Evolutionary conservation across 208 protist genomes (phyloP).

Genomic region (Trypanosoma congolense): DNA sequence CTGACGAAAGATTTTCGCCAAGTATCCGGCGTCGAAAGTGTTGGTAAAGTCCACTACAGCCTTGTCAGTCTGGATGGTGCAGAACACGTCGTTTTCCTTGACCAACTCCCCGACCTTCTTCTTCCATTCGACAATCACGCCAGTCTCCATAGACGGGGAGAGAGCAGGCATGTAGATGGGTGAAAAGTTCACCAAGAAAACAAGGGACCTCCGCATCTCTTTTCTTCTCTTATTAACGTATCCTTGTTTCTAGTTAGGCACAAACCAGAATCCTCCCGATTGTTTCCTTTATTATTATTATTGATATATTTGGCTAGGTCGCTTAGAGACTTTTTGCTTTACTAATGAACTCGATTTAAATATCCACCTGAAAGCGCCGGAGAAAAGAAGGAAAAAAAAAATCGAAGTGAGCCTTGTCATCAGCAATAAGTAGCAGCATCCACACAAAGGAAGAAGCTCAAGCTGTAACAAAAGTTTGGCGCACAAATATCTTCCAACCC

Average conservation of each 20-base stretch:
- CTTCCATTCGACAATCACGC: conserved; percentile 86
- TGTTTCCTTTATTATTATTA: background rate
- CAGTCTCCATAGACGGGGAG: conserved; percentile 85
- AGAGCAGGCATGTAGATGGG: conserved; percentile 87
- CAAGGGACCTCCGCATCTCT: conserved; percentile 64
- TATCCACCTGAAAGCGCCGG: no score
- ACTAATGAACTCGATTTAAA: no score
- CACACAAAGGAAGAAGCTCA: no score
- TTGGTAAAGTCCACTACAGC: conserved; percentile 95
- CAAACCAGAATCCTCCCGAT: background rate
- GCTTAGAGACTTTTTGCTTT: no score
- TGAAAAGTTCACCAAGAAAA: conserved; percentile 65
- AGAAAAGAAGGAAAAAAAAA: no score
- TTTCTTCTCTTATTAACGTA: background rate
- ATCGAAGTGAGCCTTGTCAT: no score
- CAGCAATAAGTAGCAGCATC: no score
- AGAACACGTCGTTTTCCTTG: conserved; percentile 91
- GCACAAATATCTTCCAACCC: no score
- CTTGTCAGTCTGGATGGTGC: conserved; percentile 96
- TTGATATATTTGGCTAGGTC: no score
- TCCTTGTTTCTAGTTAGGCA: background rate
- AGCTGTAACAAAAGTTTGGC: no score
- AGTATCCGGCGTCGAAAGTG: conserved; percentile 90
- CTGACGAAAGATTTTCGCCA: conserved; percentile 92
- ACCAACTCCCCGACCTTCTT: conserved; percentile 91